phyloP scores from a whole-genome alignment of 2,329 filamentous ascomycete species.

The Elsinoe batatas region DNA sequence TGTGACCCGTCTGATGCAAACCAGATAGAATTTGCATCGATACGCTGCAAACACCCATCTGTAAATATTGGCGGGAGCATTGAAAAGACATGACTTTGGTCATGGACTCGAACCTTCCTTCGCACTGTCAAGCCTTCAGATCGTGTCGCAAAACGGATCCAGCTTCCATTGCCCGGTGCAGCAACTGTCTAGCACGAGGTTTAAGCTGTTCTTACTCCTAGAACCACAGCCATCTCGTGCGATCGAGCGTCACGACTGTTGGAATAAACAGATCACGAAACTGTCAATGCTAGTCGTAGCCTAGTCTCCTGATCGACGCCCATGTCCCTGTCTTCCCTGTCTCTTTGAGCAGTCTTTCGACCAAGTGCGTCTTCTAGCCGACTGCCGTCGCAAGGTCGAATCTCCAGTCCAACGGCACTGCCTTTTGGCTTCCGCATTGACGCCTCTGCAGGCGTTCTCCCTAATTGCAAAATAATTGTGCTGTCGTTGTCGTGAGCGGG shows the following conservation, averaged over 20 bases:
- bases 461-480: neutral
- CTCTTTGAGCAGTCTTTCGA: neutral
- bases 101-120: neutral
- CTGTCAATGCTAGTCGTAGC: neutral
- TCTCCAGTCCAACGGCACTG: neutral
- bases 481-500: too few relatives aligned
- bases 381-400: slow-evolving; percentile 1
- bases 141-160: neutral
- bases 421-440: neutral
- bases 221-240: neutral
- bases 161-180: too few relatives aligned
- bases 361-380: neutral
- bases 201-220: neutral
- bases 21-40: too few relatives aligned
- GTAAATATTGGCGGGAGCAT: too few relatives aligned
- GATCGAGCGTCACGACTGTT: neutral
- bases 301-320: slow-evolving; percentile 7
- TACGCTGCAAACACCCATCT: too few relatives aligned
- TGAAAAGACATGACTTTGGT: too few relatives aligned
- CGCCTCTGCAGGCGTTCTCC: neutral
- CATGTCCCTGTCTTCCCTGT: neutral
- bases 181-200: neutral
- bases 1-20: too few relatives aligned
- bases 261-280: slow-evolving; percentile 3
- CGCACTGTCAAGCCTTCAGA: neutral